A percentile compares a stretch with the other conserved stretches of the same genome.
These are phyloP conservation scores for Cryptococcus wingfieldii DNA, from an alignment of 1,284 basidiomycete species.

Conservation along the genomic window DNA sequence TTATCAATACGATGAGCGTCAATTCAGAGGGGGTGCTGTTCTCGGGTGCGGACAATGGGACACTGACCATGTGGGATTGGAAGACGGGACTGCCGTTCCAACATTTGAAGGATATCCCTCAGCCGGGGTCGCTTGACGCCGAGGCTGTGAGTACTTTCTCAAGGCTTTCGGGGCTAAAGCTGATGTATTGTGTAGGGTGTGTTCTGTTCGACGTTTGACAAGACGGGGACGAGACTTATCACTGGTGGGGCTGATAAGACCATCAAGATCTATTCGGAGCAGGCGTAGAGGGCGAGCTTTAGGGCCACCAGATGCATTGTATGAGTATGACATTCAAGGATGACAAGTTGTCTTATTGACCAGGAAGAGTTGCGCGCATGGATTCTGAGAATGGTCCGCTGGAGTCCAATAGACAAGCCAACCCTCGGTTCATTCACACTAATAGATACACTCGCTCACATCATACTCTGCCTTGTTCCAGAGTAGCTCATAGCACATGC, in stretches of 20 bases:
- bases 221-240: constrained; percentile 89
- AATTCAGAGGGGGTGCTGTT: constrained; percentile 96
- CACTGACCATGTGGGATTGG: constrained; percentile 89
- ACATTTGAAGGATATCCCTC: constrained; percentile 86
- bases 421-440: neutral
- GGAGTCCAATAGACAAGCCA: neutral
- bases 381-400: neutral
- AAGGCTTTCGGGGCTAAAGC: neutral
- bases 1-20: constrained; percentile 92
- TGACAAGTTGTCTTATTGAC: too few relatives aligned
- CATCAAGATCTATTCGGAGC: constrained; percentile 62
- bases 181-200: constrained; percentile 49
- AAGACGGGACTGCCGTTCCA: constrained; percentile 93
- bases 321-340: neutral
- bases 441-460: too few relatives aligned
- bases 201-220: constrained; percentile 94
- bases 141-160: constrained; percentile 65
- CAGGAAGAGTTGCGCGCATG: too few relatives aligned
- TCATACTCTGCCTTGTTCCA: too few relatives aligned
- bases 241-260: constrained; percentile 98
- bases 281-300: constrained; percentile 23
- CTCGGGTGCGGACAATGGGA: constrained; percentile 89
- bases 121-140: constrained; percentile 93
- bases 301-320: constrained; percentile 11
- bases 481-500: too few relatives aligned